phyloP scores from a whole-genome alignment of 805 yeast genomes.

The Starmerella riodocensis region DNA sequence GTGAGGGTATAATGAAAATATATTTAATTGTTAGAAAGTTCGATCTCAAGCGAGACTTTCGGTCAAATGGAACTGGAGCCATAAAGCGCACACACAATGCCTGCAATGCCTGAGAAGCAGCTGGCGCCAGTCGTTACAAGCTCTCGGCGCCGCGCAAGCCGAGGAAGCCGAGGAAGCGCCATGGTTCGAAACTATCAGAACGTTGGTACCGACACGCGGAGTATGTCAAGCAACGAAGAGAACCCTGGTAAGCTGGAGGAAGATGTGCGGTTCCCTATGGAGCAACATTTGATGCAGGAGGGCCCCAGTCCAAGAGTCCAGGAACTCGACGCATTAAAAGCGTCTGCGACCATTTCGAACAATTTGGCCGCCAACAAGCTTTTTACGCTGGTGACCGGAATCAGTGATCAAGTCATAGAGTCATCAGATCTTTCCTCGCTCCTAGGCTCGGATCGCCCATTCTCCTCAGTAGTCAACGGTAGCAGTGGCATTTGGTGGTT shows the following conservation, averaged over 20 bases:
- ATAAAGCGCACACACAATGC: too few species aligned
- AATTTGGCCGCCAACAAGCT: too few species aligned
- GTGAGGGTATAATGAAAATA: too few species aligned
- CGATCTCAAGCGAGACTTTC: too few species aligned
- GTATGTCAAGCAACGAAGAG: conserved; percentile 2
- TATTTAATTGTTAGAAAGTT: too few species aligned
- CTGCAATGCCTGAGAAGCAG: too few species aligned
- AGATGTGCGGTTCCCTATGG: conserved; percentile 10
- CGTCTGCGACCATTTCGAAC: neutral
- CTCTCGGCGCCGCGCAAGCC: too few species aligned
- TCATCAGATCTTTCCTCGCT: neutral
- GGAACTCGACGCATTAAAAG: conserved; percentile 1
- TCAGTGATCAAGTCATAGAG: neutral
- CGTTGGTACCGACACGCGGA: neutral
- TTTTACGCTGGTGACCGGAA: neutral
- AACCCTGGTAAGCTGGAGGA: conserved; percentile 7
- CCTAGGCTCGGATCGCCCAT: conserved; percentile 14
- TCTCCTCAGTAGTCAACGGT: conserved; percentile 51
- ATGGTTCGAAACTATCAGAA: too few species aligned
- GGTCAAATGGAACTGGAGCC: too few species aligned
- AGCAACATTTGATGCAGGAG: conserved; percentile 7
- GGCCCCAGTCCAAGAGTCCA: conserved; percentile 6
- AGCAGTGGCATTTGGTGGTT: conserved; percentile 68
- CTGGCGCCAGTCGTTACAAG: too few species aligned
- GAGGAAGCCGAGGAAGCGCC: too few species aligned